A percentile compares a stretch with the other conserved stretches of the same genome.
phyloP scores from a whole-genome alignment of 306 rosid species.

The Dalbergia oliveri region DNA sequence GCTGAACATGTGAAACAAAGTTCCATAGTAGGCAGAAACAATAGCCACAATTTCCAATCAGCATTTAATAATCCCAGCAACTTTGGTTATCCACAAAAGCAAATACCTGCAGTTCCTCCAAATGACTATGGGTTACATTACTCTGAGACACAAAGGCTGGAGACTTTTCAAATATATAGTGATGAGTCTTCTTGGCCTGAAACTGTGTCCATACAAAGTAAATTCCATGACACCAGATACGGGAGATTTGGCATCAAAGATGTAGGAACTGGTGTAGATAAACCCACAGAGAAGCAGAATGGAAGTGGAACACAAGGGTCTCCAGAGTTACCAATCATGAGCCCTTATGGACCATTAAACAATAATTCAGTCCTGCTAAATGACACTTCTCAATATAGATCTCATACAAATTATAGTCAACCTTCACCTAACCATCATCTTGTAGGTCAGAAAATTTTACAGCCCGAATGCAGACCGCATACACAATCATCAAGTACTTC shows the following conservation, averaged over 20 bases:
- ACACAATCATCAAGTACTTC: conserved; percentile 49
- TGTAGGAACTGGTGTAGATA: conserved; percentile 45
- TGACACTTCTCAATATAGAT: conserved; percentile 46
- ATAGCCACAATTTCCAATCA: conserved; percentile 51
- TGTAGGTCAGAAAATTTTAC: conserved; percentile 48
- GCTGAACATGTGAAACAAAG: conserved; percentile 47
- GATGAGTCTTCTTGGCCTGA: conserved; percentile 65
- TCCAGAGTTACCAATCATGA: conserved; percentile 50
- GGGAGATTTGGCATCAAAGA: conserved; percentile 52
- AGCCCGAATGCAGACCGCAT: conserved; percentile 44
- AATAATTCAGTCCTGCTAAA: conserved; percentile 50
- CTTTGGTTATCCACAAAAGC: conserved; percentile 52
- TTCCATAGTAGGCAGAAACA: conserved; percentile 45
- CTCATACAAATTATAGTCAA: conserved; percentile 43
- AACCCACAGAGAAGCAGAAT: conserved; percentile 48
- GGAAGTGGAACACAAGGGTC: conserved; percentile 45
- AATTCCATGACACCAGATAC: conserved; percentile 46
- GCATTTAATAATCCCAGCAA: conserved; percentile 53
- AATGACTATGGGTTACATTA: conserved; percentile 48
- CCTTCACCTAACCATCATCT: conserved; percentile 48
- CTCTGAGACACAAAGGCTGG: conserved; percentile 47
- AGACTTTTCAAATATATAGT: conserved; percentile 59
- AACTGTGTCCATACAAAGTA: conserved; percentile 45
- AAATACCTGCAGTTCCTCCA: conserved; percentile 53
- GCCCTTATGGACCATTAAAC: conserved; percentile 51